These are phyloP conservation scores for Cladosporium velox DNA, from an alignment of 2,329 filamentous ascomycete genomes.

Conservation along the genomic window DNA sequence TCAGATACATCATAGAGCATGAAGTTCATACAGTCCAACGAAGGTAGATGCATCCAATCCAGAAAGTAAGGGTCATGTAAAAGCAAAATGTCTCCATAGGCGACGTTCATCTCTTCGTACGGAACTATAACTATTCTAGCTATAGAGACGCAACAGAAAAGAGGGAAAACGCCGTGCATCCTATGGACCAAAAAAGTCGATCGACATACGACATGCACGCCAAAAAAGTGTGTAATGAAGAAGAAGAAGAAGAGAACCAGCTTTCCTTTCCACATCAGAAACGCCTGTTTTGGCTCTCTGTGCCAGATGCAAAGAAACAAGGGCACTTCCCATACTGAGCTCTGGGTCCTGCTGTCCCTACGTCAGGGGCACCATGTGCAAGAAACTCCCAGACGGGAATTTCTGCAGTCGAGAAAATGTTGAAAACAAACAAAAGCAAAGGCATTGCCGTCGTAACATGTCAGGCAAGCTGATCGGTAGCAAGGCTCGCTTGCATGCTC, in stretches of 20 bases:
- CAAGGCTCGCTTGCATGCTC: conserved; percentile 15
- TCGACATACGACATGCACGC: conserved; percentile 10
- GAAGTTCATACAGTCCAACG: neutral
- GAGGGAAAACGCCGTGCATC: conserved; percentile 8
- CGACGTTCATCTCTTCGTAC: neutral
- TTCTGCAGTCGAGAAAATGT: conserved; percentile 10
- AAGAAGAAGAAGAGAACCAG: conserved; percentile 18
- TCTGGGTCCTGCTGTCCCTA: conserved; percentile 11
- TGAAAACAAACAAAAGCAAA: conserved; percentile 14
- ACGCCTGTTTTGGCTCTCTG: conserved; percentile 10
- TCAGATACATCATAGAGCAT: neutral
- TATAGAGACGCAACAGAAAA: conserved; percentile 1
- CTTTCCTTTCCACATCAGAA: conserved; percentile 16
- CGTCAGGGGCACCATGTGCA: conserved; percentile 12
- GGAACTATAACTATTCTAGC: conserved; percentile 1
- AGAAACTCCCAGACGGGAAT: neutral
- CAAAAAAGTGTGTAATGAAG: conserved; percentile 18
- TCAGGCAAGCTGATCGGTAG: conserved; percentile 1
- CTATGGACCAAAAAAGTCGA: neutral
- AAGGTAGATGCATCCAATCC: neutral
- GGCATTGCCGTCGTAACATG: conserved; percentile 14
- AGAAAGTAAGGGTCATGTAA: neutral
- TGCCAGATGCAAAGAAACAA: conserved; percentile 15
- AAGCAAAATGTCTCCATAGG: neutral
- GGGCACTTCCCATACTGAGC: conserved; percentile 13